Conservation (phyloP, 805 yeast species). For the Starmerella riodocensis region DNA sequence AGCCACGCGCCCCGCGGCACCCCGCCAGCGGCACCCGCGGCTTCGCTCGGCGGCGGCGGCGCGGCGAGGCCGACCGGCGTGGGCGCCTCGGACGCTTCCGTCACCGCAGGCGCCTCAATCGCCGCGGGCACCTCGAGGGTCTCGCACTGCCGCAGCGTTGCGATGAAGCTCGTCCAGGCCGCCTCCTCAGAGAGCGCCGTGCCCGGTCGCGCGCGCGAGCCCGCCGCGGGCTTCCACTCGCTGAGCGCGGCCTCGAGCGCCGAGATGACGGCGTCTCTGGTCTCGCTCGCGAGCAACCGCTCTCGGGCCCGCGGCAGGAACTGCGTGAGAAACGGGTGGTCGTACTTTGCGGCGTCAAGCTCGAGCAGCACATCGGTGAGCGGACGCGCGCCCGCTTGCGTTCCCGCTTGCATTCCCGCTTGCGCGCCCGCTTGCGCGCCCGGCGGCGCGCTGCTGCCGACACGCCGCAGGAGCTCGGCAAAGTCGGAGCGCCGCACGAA, state of each 20-base stretch:
- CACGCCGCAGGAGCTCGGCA: neutral
- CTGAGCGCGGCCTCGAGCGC: constrained; percentile 2
- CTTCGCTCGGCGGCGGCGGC: too few species aligned
- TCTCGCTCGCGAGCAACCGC: neutral
- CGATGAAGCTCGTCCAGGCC: constrained; percentile 2
- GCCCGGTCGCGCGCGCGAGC: neutral
- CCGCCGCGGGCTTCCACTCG: neutral
- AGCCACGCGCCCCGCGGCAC: constrained; percentile 7
- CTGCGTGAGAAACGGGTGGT: neutral
- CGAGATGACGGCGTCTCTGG: neutral
- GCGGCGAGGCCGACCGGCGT: too few species aligned
- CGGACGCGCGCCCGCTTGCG: neutral
- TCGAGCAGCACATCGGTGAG: neutral
- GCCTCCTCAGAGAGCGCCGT: neutral
- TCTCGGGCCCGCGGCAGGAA: constrained; percentile 5
- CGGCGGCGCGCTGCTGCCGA: neutral
- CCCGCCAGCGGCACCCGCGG: too few species aligned
- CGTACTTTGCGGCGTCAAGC: neutral
- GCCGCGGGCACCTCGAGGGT: too few species aligned
- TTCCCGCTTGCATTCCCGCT: too few species aligned
- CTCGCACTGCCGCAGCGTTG: neutral
- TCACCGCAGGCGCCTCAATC: neutral
- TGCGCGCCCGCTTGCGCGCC: too few species aligned
- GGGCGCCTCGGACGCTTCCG: neutral
- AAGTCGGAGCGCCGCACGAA: neutral